These are phyloP conservation scores for Macrotyloma uniflorum DNA, from an alignment of 306 rosid genomes.

Conservation along the genomic window DNA sequence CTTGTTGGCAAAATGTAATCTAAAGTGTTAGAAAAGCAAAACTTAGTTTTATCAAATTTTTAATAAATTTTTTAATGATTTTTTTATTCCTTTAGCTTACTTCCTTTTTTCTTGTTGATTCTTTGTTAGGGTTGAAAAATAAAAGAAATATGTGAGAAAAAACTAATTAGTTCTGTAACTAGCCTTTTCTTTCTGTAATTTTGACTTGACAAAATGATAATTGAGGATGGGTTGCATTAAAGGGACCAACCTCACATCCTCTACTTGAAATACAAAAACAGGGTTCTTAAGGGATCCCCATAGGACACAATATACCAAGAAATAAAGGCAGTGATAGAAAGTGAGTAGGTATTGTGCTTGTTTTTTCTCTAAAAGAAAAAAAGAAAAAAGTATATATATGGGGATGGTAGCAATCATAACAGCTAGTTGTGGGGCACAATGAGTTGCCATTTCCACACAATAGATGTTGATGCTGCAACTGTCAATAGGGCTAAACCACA, in stretches of 20 bases:
- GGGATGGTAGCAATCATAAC: constrained; percentile 15
- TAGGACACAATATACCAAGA: neutral
- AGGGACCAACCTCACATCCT: neutral
- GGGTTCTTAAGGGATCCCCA: neutral
- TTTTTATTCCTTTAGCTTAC: too few relatives aligned
- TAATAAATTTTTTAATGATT: neutral
- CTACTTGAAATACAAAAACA: neutral
- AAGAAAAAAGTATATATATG: too few relatives aligned
- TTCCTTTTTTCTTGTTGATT: neutral
- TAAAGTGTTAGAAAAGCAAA: neutral
- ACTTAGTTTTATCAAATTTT: neutral
- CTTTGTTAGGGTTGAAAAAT: neutral
- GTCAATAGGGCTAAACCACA: constrained; percentile 9
- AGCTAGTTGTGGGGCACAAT: constrained; percentile 40
- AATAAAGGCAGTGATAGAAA: neutral
- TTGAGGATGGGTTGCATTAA: constrained; percentile 2
- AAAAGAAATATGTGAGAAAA: neutral
- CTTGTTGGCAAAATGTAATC: neutral
- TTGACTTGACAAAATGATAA: neutral
- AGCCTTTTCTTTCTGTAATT: neutral
- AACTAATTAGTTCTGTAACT: neutral
- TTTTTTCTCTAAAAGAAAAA: too few relatives aligned
- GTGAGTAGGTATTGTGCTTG: neutral
- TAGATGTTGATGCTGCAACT: constrained; percentile 38
- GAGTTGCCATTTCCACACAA: constrained; percentile 16